Conservation (phyloP, 176 grass and related monocot genomes). For the Cocos nucifera region DNA sequence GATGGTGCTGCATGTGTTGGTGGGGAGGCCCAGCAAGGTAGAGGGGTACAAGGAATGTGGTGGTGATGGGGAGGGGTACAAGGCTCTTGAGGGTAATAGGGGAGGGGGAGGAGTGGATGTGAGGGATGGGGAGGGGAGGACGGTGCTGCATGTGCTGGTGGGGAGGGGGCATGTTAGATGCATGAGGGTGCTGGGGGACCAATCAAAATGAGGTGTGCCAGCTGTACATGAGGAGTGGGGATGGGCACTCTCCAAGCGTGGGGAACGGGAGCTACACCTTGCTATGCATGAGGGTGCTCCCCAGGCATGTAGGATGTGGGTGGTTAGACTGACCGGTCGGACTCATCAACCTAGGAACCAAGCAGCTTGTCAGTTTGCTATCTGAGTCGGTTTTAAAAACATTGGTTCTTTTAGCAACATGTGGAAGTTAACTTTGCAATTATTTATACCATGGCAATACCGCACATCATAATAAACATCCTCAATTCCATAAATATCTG, state of each 20-base stretch:
- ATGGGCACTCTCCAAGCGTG: slow-evolving; percentile 2
- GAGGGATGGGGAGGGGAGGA: slow-evolving; percentile 26
- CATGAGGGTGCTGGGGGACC: slow-evolving; percentile 18
- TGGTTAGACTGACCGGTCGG: no score
- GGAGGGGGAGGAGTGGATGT: slow-evolving; percentile 11
- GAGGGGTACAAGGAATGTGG: slow-evolving; percentile 15
- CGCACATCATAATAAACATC: no score
- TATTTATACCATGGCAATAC: no score
- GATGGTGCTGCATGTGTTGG: slow-evolving; percentile 27
- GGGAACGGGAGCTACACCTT: no score
- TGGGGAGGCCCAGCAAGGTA: background rate
- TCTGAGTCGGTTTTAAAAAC: no score
- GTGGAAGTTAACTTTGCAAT: no score
- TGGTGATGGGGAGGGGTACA: slow-evolving; percentile 36
- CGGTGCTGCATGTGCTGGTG: slow-evolving; percentile 27
- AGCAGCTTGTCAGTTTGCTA: no score
- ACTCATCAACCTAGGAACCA: no score
- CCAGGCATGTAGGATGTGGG: no score
- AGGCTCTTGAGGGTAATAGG: slow-evolving; percentile 8
- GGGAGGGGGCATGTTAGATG: slow-evolving; percentile 33
- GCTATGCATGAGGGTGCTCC: no score
- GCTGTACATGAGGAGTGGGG: slow-evolving; percentile 15
- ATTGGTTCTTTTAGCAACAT: no score
- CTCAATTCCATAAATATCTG: no score
- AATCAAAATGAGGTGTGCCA: slow-evolving; percentile 7